Evolutionary conservation across 257 asterid genomes (phyloP), one percentile per base, ranked within the genome.

Genomic region (Solanum arcanum): DNA sequence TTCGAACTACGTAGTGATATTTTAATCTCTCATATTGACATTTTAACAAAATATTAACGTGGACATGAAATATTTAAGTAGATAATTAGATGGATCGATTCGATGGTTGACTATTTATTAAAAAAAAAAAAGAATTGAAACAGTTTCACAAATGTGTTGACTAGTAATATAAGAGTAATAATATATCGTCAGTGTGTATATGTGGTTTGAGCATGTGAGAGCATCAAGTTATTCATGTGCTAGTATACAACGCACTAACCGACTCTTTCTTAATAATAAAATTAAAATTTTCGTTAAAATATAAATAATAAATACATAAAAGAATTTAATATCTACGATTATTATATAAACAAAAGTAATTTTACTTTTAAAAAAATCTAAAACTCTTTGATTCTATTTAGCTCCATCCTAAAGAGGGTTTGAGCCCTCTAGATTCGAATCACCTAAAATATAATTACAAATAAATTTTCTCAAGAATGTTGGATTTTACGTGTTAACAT

Each of bases 271-370:
- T 3, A 42, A 9, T 42, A 42, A 42, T 42, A 2, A 42, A 42
- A 12, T 42, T 42, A 49, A 0, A 49, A 5, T 49, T 49, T 49
- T 14, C 21, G 5, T 1, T 49, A 49, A 49, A 49, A 49, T 0
- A 49, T 49, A 6, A 49, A 49, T 49, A 15, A 15, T 49, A 49
- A 49, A 49, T 13, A 5, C 1, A 14, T 14, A 13, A 47, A 5
- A 13, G 0, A 5, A 6, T 5, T 13, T 1, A 12, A 47, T 0
- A 5, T 47, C 1, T 33, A 33, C 5, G 35, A 33, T 33, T 3
- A 33, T 33, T 0, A 0, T 42, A 42, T 42, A 42, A 42, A 42
- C 11, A 42, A 1, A 1, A 2, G 4, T 7, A 42, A 42, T 9
- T 44, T 1, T 11, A 10, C 0, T 1, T 4, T 44, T 3, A 44